A percentile compares a stretch with the other conserved stretches of the same genome.
These are phyloP conservation scores for Decorospora gaudefroyi DNA, from an alignment of 2,329 filamentous ascomycete species.

Conservation along the genomic window DNA sequence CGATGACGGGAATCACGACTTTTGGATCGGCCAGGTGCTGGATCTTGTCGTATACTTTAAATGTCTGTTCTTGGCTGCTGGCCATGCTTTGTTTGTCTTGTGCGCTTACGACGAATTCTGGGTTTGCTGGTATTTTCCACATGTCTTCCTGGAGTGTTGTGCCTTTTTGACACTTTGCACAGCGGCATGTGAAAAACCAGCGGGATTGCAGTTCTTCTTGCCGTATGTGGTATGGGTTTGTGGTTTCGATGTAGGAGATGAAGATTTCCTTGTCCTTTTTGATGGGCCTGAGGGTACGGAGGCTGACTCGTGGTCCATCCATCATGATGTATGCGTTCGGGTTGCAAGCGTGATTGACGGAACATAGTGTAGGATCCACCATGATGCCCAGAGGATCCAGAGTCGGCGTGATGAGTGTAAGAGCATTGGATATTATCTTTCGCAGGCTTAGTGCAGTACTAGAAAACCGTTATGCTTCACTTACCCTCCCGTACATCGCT, in stretches of 20 bases:
- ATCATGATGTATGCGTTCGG: slow-evolving; percentile 64
- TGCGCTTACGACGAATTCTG: slow-evolving; percentile 21
- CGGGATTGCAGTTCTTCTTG: slow-evolving; percentile 57
- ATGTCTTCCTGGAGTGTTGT: slow-evolving; percentile 49
- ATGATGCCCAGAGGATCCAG: slow-evolving; percentile 64
- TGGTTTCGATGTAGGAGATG: slow-evolving; percentile 65
- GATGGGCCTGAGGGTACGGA: slow-evolving; percentile 60
- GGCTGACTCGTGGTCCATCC: slow-evolving; percentile 56
- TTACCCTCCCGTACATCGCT: slow-evolving; percentile 53
- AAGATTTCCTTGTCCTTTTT: slow-evolving; percentile 61
- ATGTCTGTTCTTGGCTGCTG: slow-evolving; percentile 34
- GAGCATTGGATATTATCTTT: slow-evolving; percentile 59
- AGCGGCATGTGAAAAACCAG: slow-evolving; percentile 65
- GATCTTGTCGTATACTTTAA: slow-evolving; percentile 30
- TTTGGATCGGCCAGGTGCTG: slow-evolving; percentile 29
- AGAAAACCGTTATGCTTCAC: background rate
- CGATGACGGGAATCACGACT: slow-evolving; percentile 44
- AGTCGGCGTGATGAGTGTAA: slow-evolving; percentile 60
- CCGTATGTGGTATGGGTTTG: slow-evolving; percentile 56
- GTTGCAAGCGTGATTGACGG: slow-evolving; percentile 66
- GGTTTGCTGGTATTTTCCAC: slow-evolving; percentile 43
- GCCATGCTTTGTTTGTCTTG: slow-evolving; percentile 24
- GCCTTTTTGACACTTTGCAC: slow-evolving; percentile 55
- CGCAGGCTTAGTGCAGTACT: slow-evolving; percentile 27
- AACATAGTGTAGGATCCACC: slow-evolving; percentile 59